Base-by-base conservation (phyloP, 495 filamentous ascomycete species). In the Niebla homalea region DNA sequence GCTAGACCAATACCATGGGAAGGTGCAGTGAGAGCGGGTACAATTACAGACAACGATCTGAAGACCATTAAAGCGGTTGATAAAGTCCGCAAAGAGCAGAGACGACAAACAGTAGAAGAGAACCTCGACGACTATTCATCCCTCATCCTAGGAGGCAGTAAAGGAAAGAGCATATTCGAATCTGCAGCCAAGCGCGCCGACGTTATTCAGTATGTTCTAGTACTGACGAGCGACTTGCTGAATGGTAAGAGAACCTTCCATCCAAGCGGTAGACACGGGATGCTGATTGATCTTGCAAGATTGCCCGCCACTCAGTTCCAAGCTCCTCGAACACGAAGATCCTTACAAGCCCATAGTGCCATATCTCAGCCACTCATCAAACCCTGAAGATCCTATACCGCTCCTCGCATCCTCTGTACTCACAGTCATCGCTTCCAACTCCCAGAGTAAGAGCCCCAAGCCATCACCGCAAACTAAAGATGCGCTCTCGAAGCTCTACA, bases 61-160 rank as follows among this genome's bases (percentile, higher is more conserved):
- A 89, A 84, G 71, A 89, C 87, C 74, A 97, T 99, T 71, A 89
- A 92, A 67, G 87, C 92, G 44, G 87, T 96, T 57, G 93, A 97
- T 66, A 98, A 96, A 70, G 88, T 92, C 55, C 84, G 87, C 57
- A 88, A 85, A 60, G 85, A 88, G 46, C 87, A 92, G 63, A 79
- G 89, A 60, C 79, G 79, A 59, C 77, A 89, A 57, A 83, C 80
- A 26, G 78, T 97, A 52, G 86, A 93, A 62, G 66, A 67, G 21
- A 86, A 96, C 64, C 67, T 89, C 7, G 70, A 80, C 43, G 85
- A 79, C 32, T 99, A 94, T 68, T 73, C 76, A 46, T 70, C 70
- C 39, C 73, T 97, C 54, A 79, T 99, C 55, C 71, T 94, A 7
- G 92, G 92, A 39, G 71, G 77, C 26, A 71, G 75, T 36, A 78